Percentiles rank a stretch among this genome's conserved stretches.
Evolutionary conservation across 2,329 filamentous ascomycete species (phyloP).

Genomic region (Epichloe brachyelytri): DNA sequence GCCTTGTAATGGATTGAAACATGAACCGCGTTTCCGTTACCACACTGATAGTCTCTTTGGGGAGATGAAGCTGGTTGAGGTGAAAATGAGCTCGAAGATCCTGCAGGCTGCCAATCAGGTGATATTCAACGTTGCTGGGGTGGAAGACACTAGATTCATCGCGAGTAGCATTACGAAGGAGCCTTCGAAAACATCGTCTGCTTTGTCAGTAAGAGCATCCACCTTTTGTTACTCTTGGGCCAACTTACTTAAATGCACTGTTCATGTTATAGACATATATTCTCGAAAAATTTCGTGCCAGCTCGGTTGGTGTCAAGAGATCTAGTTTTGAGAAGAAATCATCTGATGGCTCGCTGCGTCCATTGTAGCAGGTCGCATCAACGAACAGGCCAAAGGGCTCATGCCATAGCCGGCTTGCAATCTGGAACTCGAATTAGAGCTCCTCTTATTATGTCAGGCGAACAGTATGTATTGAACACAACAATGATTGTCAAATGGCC

Average conservation of each 20-base stretch:
- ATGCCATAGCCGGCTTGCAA: slow-evolving; percentile 58
- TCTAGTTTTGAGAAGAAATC: slow-evolving; percentile 52
- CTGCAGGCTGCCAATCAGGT: slow-evolving; percentile 50
- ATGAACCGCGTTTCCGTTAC: slow-evolving; percentile 53
- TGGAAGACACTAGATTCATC: slow-evolving; percentile 49
- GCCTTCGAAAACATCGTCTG: slow-evolving; percentile 49
- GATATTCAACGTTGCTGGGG: slow-evolving; percentile 52
- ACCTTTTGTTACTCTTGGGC: too few species aligned
- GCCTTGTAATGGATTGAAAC: slow-evolving; percentile 50
- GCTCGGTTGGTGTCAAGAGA: slow-evolving; percentile 46
- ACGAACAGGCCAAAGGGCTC: slow-evolving; percentile 54
- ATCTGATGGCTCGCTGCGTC: slow-evolving; percentile 53
- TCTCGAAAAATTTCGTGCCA: slow-evolving; percentile 44
- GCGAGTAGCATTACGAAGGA: slow-evolving; percentile 48
- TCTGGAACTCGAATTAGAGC: slow-evolving; percentile 24
- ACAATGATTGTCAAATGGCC: not conserved
- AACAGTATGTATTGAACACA: not conserved
- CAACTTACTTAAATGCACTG: slow-evolving; percentile 45
- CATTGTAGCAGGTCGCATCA: slow-evolving; percentile 57
- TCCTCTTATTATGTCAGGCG: not conserved
- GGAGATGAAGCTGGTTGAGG: slow-evolving; percentile 50
- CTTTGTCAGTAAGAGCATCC: not conserved
- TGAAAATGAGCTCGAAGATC: slow-evolving; percentile 56
- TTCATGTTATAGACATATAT: slow-evolving; percentile 66
- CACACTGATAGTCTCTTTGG: slow-evolving; percentile 57